Evolutionary conservation across 225 moss, liverwort and hornwort genomes (phyloP), one percentile per base, ranked within the genome.

Genomic region (Asterella californica): DNA sequence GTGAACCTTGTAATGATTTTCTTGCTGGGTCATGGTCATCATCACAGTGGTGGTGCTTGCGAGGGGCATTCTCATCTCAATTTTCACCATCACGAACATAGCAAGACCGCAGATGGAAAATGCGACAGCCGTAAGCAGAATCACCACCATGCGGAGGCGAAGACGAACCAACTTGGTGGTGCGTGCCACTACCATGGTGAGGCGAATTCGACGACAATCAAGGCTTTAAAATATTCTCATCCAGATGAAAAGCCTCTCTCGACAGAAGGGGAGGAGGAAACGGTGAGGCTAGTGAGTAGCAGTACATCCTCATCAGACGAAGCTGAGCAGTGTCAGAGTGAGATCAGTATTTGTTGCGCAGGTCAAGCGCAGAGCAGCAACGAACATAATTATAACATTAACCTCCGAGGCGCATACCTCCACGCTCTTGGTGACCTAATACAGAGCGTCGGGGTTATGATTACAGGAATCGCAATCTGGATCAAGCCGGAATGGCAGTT

Each of bases 401-500:
- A 90, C 34, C 10, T 92, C 1, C 84, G 89, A 14, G 89, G 70
- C 6, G 92, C 91, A 9, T 91, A 92, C 80, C 80, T 94, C 38
- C 94, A 92, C 66, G 89, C 87, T 2, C 77, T 92, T 9, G 91
- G 92, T 60, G 94, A 92, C 69, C 83, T 92, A 75, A 83, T 94
- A 4, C 92, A 92, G 42, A 94, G 91, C 34, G 84, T 89, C 2
- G 94, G 91, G 70, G 89, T 92, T 0, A 82, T 91, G 84, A 64
- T 92, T 38, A 91, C 83, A 2, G 90, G 94, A 24, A 77, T 81
- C 42, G 81, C 89, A 42, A 86, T 94, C 75, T 94, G 91, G 92
- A 71, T 85, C 10, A 88, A 86, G 76, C 94, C 91, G 0, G 67
- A 85, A 10, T 90, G 91, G 60, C 86, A 90, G n/a, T 81, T 92